A percentile compares a stretch with the other conserved stretches of the same genome.
These are phyloP conservation scores for Rhodotorula babjevae DNA, from an alignment of 768 basidiomycete species.

Conservation along the genomic window DNA sequence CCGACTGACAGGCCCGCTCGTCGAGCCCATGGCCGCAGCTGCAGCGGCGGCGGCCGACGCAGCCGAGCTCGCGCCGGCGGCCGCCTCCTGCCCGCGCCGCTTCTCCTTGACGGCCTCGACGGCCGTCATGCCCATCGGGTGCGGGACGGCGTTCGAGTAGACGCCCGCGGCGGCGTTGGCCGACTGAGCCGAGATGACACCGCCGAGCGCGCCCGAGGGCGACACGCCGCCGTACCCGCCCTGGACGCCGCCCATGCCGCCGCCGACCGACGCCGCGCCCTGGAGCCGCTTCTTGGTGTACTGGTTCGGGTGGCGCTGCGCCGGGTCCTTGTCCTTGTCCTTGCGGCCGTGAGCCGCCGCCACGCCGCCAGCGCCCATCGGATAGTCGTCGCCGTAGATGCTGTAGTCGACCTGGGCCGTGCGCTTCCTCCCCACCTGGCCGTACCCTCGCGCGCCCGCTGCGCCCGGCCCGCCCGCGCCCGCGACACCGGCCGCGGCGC, in stretches of 20 bases:
- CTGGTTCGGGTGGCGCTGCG: slow-evolving; percentile 37
- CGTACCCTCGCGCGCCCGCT: not conserved
- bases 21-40: not conserved
- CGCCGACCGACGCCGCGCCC: not conserved
- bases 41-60: too few relatives aligned
- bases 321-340: slow-evolving; percentile 16
- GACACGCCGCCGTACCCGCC: not conserved
- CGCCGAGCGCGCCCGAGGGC: not conserved
- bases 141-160: slow-evolving; percentile 6
- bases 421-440: slow-evolving; percentile 10
- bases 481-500: not conserved
- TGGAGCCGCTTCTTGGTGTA: slow-evolving; percentile 37
- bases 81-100: slow-evolving; percentile 11
- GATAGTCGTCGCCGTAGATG: slow-evolving; percentile 29
- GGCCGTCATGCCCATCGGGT: slow-evolving; percentile 24
- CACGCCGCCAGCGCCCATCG: not conserved
- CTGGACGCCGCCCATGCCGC: not conserved
- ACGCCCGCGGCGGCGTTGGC: slow-evolving; percentile 6
- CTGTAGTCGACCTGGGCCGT: slow-evolving; percentile 15
- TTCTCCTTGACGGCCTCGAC: slow-evolving; percentile 21
- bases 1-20: slow-evolving; percentile 9
- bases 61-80: too few relatives aligned
- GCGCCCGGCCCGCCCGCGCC: not conserved
- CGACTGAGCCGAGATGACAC: not conserved
- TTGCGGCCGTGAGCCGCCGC: not conserved